These are phyloP conservation scores for Suhomyces bokatorum DNA, from an alignment of 1,139 yeast species.

Conservation along the genomic window DNA sequence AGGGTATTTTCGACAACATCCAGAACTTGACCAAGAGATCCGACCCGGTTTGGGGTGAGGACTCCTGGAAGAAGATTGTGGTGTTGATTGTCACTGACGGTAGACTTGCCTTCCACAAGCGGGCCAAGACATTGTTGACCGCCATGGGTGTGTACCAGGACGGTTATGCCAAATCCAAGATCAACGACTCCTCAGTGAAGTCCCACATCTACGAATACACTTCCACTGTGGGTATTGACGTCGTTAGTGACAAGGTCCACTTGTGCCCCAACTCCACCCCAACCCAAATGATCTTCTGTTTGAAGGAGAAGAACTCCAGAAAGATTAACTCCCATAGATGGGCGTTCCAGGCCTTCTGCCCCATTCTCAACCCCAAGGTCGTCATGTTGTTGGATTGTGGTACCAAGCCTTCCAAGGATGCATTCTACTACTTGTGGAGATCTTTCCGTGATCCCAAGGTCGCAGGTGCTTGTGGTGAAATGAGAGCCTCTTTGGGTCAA, in stretches of 20 bases:
- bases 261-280: conserved; percentile 65
- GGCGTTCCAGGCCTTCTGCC: conserved; percentile 81
- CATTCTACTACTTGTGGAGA: conserved; percentile 78
- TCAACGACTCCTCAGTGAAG: conserved; percentile 66
- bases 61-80: conserved; percentile 78
- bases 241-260: conserved; percentile 54
- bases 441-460: conserved; percentile 70
- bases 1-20: conserved; percentile 76
- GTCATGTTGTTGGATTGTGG: conserved; percentile 79
- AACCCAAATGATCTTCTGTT: conserved; percentile 71
- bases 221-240: conserved; percentile 71
- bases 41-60: conserved; percentile 74
- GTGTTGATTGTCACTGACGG: conserved; percentile 80
- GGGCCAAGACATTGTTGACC: conserved; percentile 64
- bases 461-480: conserved; percentile 92
- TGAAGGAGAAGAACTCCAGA: conserved; percentile 72
- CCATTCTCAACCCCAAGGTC: conserved; percentile 66
- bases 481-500: conserved; percentile 66
- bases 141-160: conserved; percentile 80
- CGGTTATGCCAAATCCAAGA: conserved; percentile 77
- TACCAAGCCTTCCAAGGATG: conserved; percentile 69
- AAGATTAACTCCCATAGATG: conserved; percentile 84
- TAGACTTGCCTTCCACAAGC: conserved; percentile 62
- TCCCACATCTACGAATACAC: conserved; percentile 82
- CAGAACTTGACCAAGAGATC: conserved; percentile 58